A percentile compares a stretch with the other conserved stretches of the same genome.
Evolutionary conservation across 176 grass and related monocot species (phyloP).

Genomic region (Paspalum vaginatum): DNA sequence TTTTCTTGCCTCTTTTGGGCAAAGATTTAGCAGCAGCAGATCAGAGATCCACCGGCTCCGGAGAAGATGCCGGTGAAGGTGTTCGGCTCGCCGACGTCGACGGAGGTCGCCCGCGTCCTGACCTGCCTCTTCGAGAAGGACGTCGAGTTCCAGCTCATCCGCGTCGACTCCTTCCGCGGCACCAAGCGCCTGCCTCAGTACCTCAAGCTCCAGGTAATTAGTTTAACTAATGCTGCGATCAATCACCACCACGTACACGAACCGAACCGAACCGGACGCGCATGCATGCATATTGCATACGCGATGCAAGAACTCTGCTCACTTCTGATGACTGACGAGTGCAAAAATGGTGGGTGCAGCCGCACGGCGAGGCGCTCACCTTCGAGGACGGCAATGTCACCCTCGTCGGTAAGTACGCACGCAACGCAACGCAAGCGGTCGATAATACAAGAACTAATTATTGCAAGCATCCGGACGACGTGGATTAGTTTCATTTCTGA

Average conservation of each 20-base stretch:
- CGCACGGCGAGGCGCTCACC: slow-evolving; percentile 58
- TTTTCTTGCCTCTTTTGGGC: background rate
- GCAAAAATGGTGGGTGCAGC: slow-evolving; percentile 20
- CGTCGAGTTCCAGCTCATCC: slow-evolving; percentile 73
- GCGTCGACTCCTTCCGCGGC: slow-evolving; percentile 59
- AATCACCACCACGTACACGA: background rate
- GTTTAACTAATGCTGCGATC: background rate
- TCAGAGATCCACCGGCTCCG: background rate
- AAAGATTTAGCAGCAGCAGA: background rate
- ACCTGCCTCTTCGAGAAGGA: slow-evolving; percentile 76
- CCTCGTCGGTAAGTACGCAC: slow-evolving; percentile 44
- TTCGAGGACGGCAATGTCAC: slow-evolving; percentile 56
- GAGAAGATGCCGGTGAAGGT: slow-evolving; percentile 56
- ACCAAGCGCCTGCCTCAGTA: slow-evolving; percentile 45
- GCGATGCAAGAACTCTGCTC: too few relatives aligned
- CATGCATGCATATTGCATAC: background rate
- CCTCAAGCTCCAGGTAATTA: slow-evolving; percentile 55
- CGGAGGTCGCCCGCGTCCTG: slow-evolving; percentile 60
- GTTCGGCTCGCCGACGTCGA: slow-evolving; percentile 60
- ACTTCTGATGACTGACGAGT: background rate
- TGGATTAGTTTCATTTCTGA: too few relatives aligned
- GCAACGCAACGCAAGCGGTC: background rate
- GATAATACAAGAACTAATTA: background rate
- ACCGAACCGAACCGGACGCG: too few relatives aligned
- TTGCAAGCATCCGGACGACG: background rate